Base-by-base conservation (phyloP, 2,329 filamentous ascomycete genomes). In the Drechslerella coelobrocha region DNA sequence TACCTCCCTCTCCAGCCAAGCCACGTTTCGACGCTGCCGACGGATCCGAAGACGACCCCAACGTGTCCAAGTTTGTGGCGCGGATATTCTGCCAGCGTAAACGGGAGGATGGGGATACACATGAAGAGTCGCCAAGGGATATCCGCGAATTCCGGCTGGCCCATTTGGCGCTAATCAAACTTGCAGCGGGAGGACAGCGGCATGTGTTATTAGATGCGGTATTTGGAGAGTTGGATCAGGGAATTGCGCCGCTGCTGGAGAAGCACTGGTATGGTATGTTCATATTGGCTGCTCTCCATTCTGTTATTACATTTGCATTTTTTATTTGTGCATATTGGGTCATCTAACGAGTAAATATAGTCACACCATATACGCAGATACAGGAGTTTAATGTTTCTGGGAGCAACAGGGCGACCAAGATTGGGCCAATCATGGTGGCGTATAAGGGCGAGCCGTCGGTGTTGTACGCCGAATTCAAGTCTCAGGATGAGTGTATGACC, bases 191-290 rank as follows among this genome's bases (percentile, higher is more conserved):
- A 14, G 52, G 52, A 12, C 19, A 62, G 57, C 29, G 65, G 47
- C 61, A 69, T 50, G 65, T 69, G 4, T 23, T 69, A 17, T 53
- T 69, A 2, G 65, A 69, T 41, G 65, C 59, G 23, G 65, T 69
- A 34, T 62, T 69, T 39, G 65, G 65, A 37, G 65, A 69, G 47
- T 34, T 69, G 57, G 65, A 69, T 41, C 45, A 69, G 23, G 43
- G 52, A 10, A 62, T 69, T 19, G 65, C 65, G 2, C 57, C 65
- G 23, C 37, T 69, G 47, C 47, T 69, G 21, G 65, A 69, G 37
- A 69, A 69, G 47, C 65, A 69, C 48, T 69, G 65, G 65, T 69
- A 62, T 43, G 43, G 65, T 69, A 59, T 41, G 65, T 69, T 34
- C 6, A 34, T 34, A 34, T 51, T 23, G n/a, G 10, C 19, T 17